These are phyloP conservation scores for Sinapis alba DNA, from an alignment of 441 rosid species.

Conservation along the genomic window DNA sequence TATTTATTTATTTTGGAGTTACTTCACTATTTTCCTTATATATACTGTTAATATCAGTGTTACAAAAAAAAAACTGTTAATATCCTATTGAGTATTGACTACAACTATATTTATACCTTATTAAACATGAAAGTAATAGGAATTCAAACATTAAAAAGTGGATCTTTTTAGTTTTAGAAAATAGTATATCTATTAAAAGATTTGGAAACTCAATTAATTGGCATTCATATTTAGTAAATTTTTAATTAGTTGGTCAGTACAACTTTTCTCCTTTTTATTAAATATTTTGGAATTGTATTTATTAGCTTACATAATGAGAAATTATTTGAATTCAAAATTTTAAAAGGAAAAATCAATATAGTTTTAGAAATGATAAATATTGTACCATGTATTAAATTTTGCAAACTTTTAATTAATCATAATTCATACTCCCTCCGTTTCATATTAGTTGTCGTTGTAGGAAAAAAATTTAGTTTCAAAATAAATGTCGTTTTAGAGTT, in stretches of 20 bases:
- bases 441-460: no score
- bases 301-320: background rate
- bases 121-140: background rate
- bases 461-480: no score
- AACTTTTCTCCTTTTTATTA: background rate
- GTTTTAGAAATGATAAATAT: background rate
- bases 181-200: background rate
- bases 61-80: no score
- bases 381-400: background rate
- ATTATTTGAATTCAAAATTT: background rate
- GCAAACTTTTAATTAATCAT: background rate
- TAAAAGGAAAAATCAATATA: background rate
- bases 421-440: no score
- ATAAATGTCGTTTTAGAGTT: no score
- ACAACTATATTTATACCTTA: background rate
- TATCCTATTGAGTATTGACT: background rate
- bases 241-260: background rate
- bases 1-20: constrained; percentile 9
- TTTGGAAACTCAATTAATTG: background rate
- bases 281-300: background rate
- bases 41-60: background rate
- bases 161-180: background rate
- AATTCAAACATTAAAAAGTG: background rate
- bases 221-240: background rate
- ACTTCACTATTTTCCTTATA: constrained; percentile 2